These are phyloP conservation scores for Heterobasidion annosum DNA, from an alignment of 1,284 basidiomycete genomes.

Conservation along the genomic window DNA sequence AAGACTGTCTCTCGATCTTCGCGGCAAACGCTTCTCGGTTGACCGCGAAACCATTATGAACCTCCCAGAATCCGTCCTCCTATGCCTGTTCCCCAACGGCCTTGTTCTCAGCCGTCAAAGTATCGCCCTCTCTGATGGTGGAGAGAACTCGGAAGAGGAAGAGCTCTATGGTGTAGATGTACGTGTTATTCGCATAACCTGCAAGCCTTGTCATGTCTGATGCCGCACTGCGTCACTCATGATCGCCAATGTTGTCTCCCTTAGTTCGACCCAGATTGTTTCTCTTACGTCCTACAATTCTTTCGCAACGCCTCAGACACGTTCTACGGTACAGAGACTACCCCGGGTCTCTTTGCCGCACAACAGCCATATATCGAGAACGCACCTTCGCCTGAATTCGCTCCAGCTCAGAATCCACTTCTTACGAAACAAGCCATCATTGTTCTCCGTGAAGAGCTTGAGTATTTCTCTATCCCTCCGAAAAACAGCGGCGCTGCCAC, in stretches of 20 bases:
- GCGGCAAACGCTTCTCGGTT: conserved; percentile 87
- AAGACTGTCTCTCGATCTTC: conserved; percentile 85
- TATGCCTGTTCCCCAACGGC: conserved; percentile 97
- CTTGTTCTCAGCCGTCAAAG: conserved; percentile 88
- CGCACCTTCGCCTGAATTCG: conserved; percentile 53
- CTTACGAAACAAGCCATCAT: conserved; percentile 97
- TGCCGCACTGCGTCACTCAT: not conserved
- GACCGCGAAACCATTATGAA: conserved; percentile 99
- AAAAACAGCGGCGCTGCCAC: conserved; percentile 53
- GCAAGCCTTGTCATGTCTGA: not conserved
- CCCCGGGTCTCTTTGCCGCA: conserved; percentile 68
- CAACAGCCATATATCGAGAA: conserved; percentile 58
- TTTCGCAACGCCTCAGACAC: conserved; percentile 81
- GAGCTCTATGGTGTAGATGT: conserved; percentile 96
- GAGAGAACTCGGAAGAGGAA: conserved; percentile 81
- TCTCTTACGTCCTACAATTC: conserved; percentile 88
- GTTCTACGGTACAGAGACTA: conserved; percentile 83
- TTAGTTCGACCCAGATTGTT: conserved; percentile 96
- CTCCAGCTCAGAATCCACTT: conserved; percentile 79
- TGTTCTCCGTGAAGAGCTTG: conserved; percentile 94
- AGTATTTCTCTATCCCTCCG: conserved; percentile 96
- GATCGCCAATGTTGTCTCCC: conserved; percentile 7
- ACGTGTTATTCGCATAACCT: conserved; percentile 27
- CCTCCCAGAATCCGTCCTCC: conserved; percentile 91
- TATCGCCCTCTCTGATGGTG: conserved; percentile 61